phyloP scores from a whole-genome alignment of 768 basidiomycete species.

The Peribolospora kevripleyi region DNA sequence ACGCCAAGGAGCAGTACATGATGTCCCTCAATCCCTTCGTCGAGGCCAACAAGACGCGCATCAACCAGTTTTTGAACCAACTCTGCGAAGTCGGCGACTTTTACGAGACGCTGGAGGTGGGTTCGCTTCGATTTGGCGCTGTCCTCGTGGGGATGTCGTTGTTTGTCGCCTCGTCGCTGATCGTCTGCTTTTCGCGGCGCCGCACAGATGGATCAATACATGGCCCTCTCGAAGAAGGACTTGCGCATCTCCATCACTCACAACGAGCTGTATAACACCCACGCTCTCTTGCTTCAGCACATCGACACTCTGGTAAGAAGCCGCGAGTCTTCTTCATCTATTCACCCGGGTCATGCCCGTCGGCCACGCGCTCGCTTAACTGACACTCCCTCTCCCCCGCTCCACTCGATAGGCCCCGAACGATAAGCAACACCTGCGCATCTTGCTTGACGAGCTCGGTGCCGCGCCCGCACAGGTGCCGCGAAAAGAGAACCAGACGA shows the following conservation, averaged over 20 bases:
- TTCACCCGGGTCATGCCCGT: neutral
- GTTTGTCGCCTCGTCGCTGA: too few species aligned
- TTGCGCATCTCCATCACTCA: slow-evolving; percentile 92
- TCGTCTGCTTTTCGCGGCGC: neutral
- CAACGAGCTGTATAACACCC: slow-evolving; percentile 97
- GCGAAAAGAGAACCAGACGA: slow-evolving; percentile 85
- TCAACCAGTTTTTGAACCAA: slow-evolving; percentile 88
- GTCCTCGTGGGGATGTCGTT: too few species aligned
- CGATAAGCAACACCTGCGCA: slow-evolving; percentile 90
- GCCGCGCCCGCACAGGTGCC: slow-evolving; percentile 83
- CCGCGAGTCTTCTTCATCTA: neutral
- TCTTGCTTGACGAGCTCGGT: slow-evolving; percentile 87
- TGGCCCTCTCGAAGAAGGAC: slow-evolving; percentile 98
- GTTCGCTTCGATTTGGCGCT: slow-evolving; percentile 8
- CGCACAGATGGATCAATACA: slow-evolving; percentile 91
- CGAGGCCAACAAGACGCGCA: slow-evolving; percentile 91
- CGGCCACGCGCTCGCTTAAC: neutral
- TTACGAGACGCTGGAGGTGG: slow-evolving; percentile 88
- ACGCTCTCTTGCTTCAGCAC: slow-evolving; percentile 81
- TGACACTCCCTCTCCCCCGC: neutral
- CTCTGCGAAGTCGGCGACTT: slow-evolving; percentile 98
- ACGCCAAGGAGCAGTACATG: slow-evolving; percentile 97
- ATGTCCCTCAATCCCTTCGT: slow-evolving; percentile 95
- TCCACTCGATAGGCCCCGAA: slow-evolving; percentile 48
- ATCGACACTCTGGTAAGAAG: slow-evolving; percentile 56